Conservation (phyloP, 306 rosid genomes). For the Ormosia semicastrata region DNA sequence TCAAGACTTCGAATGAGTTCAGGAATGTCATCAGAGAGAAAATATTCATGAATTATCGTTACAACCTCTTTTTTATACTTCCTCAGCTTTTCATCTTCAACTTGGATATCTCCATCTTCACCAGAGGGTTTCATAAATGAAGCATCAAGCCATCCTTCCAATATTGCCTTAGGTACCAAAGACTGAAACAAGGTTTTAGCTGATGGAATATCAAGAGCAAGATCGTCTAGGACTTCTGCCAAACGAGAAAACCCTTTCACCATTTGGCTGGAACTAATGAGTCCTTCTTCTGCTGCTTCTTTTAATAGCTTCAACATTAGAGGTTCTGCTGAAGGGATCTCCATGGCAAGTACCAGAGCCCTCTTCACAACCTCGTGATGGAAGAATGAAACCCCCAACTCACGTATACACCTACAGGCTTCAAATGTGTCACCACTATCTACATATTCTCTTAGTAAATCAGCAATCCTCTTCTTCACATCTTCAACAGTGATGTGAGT, state of each 20-base stretch:
- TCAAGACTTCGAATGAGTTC: conserved; percentile 89
- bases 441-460: conserved; percentile 76
- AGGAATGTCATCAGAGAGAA: conserved; percentile 93
- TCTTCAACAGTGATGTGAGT: conserved; percentile 95
- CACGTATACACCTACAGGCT: conserved; percentile 93
- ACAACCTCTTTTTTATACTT: conserved; percentile 81
- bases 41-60: conserved; percentile 88
- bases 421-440: conserved; percentile 80
- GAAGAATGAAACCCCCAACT: conserved; percentile 90
- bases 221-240: conserved; percentile 94
- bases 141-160: conserved; percentile 95
- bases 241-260: conserved; percentile 87
- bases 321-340: conserved; percentile 66
- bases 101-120: conserved; percentile 58
- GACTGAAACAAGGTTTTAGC: conserved; percentile 69
- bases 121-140: conserved; percentile 55
- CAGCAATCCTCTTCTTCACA: conserved; percentile 86
- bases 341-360: conserved; percentile 90
- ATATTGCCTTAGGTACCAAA: conserved; percentile 71
- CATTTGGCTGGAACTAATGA: conserved; percentile 97
- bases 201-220: conserved; percentile 93
- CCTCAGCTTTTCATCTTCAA: conserved; percentile 64
- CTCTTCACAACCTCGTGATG: conserved; percentile 99
- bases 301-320: conserved; percentile 66
- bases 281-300: conserved; percentile 97